Evolutionary conservation across 2,329 filamentous ascomycete species (phyloP).

Genomic region (Didymella exigua): DNA sequence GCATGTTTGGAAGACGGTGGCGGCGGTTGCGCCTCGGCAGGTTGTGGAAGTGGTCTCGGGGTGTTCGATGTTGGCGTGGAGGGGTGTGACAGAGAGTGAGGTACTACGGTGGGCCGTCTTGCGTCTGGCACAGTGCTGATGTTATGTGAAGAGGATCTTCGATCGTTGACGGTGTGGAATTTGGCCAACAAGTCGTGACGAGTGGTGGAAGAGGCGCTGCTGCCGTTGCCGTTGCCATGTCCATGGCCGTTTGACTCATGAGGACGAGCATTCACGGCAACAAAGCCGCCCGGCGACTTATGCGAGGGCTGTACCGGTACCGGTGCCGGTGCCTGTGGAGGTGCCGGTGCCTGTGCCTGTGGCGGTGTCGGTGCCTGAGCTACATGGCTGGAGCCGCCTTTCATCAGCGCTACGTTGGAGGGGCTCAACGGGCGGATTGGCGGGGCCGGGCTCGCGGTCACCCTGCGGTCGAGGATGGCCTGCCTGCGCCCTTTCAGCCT

Average conservation of each 20-base stretch:
- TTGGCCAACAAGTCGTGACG: slow-evolving; percentile 66
- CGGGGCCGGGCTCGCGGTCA: slow-evolving; percentile 52
- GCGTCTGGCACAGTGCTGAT: slow-evolving; percentile 31
- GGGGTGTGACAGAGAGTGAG: slow-evolving; percentile 34
- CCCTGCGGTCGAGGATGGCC: slow-evolving; percentile 71
- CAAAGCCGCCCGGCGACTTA: slow-evolving; percentile 59
- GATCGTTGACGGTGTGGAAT: slow-evolving; percentile 65
- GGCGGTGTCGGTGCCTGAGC: slow-evolving; percentile 1
- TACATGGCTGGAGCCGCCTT: slow-evolving; percentile 37
- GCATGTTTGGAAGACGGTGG: slow-evolving; percentile 20
- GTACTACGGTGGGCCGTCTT: slow-evolving; percentile 37
- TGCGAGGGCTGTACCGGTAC: slow-evolving; percentile 22
- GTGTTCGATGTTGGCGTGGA: slow-evolving; percentile 28
- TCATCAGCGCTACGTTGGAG: slow-evolving; percentile 51
- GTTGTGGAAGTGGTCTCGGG: slow-evolving; percentile 39
- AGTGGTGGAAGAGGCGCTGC: slow-evolving; percentile 62
- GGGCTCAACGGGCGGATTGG: slow-evolving; percentile 46
- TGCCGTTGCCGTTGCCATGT: slow-evolving; percentile 30
- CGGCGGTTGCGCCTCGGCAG: slow-evolving; percentile 23
- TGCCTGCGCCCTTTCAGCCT: slow-evolving; percentile 75
- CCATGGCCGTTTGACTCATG: slow-evolving; percentile 40
- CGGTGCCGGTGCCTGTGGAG: neutral
- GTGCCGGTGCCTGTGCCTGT: slow-evolving; percentile 1
- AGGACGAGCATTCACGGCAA: slow-evolving; percentile 63
- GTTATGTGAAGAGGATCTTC: slow-evolving; percentile 42